phyloP scores from a whole-genome alignment of 192 early-diverging fungal genomes.

The Endogone sp. region DNA sequence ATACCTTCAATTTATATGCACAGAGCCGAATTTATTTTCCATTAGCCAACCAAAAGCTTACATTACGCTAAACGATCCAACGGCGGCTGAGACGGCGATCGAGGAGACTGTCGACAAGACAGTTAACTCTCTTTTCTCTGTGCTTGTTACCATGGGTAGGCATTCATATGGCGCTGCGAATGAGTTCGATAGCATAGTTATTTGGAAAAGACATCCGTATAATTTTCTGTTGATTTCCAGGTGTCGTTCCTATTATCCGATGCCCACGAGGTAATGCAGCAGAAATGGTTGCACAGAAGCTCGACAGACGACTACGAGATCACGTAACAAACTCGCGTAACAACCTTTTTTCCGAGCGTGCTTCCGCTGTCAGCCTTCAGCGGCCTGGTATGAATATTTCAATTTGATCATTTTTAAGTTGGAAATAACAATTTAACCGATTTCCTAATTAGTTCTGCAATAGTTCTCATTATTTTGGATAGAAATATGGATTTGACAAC shows the following conservation, averaged over 20 bases:
- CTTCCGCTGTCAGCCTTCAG: conserved; percentile 41
- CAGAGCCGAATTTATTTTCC: conserved; percentile 91
- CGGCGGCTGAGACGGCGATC: conserved; percentile 77
- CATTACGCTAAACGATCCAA: conserved; percentile 77
- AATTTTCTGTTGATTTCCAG: conserved; percentile 26
- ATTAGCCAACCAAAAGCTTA: conserved; percentile 82
- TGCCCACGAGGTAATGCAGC: conserved; percentile 89
- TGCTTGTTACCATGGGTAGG: conserved; percentile 81
- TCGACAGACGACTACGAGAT: conserved; percentile 89
- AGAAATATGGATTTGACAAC: conserved; percentile 87
- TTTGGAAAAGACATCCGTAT: not conserved
- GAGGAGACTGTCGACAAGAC: conserved; percentile 75
- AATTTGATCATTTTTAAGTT: too few relatives aligned
- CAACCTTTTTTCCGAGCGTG: conserved; percentile 73
- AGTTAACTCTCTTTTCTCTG: conserved; percentile 82
- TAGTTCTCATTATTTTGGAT: conserved; percentile 86
- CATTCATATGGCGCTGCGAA: not conserved
- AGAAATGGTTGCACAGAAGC: conserved; percentile 86
- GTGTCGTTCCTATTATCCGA: conserved; percentile 86
- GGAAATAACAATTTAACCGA: too few relatives aligned
- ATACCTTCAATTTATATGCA: conserved; percentile 91
- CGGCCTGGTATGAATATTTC: conserved; percentile 70
- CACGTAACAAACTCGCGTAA: conserved; percentile 84
- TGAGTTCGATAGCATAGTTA: not conserved
- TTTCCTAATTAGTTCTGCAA: not conserved